Conservation (phyloP, 441 rosid species). For the Gossypium schwendimanii region DNA sequence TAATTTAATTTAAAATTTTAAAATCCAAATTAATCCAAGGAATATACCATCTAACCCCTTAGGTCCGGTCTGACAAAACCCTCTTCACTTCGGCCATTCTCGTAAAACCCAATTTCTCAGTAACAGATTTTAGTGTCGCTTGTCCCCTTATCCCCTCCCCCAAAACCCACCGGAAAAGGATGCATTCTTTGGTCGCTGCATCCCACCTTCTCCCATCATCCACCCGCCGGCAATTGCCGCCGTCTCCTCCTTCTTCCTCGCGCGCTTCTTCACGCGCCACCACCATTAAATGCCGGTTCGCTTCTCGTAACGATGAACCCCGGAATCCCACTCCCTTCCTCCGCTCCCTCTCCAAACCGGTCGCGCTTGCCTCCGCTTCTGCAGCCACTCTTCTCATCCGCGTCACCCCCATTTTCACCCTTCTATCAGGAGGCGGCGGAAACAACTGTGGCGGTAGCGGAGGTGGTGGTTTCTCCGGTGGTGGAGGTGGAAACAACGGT, state of each 20-base stretch:
- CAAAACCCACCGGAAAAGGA: not conserved
- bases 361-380: conserved; percentile 41
- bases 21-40: too few relatives aligned
- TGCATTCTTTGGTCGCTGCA: conserved; percentile 34
- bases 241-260: conserved; percentile 19
- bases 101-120: not conserved
- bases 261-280: conserved; percentile 28
- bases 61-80: too few relatives aligned
- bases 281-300: conserved; percentile 36
- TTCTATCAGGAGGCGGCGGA: not conserved
- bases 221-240: conserved; percentile 12
- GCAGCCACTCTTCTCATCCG: conserved; percentile 38
- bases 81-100: too few relatives aligned
- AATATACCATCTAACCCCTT: too few relatives aligned
- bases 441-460: conserved; percentile 23
- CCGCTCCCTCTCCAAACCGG: conserved; percentile 31
- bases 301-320: conserved; percentile 36
- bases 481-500: conserved; percentile 16
- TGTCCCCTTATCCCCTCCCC: not conserved
- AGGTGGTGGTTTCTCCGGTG: conserved; percentile 14
- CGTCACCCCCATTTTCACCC: conserved; percentile 20
- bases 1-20: too few relatives aligned
- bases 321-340: conserved; percentile 19
- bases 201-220: conserved; percentile 30
- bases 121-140: not conserved